phyloP scores from a whole-genome alignment of 306 rosid genomes.

The Prunus kanzakura region DNA sequence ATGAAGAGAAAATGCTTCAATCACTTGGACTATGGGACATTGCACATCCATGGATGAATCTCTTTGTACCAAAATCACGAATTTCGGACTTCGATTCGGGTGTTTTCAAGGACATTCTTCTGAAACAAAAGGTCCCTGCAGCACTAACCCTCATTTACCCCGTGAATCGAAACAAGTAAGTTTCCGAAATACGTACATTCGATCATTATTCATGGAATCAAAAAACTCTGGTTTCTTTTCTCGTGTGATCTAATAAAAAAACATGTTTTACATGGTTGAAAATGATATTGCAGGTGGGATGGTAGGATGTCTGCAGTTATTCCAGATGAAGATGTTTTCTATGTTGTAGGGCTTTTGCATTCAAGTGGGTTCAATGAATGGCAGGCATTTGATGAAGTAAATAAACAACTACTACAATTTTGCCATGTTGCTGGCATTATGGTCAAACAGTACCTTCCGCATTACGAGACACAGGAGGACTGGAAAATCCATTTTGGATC shows the following conservation, averaged over 20 bases:
- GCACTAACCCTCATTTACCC: constrained; percentile 66
- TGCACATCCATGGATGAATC: constrained; percentile 89
- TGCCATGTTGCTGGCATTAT: constrained; percentile 41
- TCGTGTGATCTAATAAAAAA: neutral
- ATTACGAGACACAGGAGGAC: constrained; percentile 32
- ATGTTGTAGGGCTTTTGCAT: constrained; percentile 39
- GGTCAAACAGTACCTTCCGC: constrained; percentile 61
- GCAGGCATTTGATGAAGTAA: constrained; percentile 36
- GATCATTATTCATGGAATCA: neutral
- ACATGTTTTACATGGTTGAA: neutral
- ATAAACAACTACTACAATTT: constrained; percentile 41
- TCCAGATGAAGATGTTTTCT: constrained; percentile 68
- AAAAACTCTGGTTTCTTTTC: neutral
- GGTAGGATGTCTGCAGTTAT: constrained; percentile 60
- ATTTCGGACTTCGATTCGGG: constrained; percentile 51
- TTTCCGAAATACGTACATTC: no score
- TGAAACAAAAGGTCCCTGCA: constrained; percentile 41
- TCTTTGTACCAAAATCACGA: constrained; percentile 71
- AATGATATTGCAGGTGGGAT: constrained; percentile 61
- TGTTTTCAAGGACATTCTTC: constrained; percentile 61
- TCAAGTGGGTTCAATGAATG: constrained; percentile 26
- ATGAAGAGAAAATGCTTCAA: constrained; percentile 43
- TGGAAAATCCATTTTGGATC: constrained; percentile 67
- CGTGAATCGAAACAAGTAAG: constrained; percentile 53
- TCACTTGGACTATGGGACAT: constrained; percentile 65